phyloP scores from a whole-genome alignment of 257 asterid species.

The Nemophila menziesii region DNA sequence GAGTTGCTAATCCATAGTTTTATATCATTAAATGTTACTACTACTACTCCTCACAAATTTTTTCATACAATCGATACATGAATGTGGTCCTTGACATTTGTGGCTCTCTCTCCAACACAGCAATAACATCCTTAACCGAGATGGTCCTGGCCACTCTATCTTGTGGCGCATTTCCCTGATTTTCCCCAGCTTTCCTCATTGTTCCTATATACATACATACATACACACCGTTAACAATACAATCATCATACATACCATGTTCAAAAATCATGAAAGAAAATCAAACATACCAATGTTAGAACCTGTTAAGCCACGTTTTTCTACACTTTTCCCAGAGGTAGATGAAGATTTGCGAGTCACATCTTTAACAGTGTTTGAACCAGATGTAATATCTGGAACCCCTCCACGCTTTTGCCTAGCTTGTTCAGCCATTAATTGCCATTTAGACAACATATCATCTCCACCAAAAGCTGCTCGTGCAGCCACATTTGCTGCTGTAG shows the following conservation, averaged over 20 bases:
- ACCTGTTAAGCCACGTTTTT: slow-evolving; percentile 41
- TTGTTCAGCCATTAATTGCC: slow-evolving; percentile 85
- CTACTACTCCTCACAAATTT: too few relatives aligned
- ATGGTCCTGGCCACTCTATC: slow-evolving; percentile 43
- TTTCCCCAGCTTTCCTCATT: slow-evolving; percentile 46
- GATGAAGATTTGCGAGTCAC: slow-evolving; percentile 28
- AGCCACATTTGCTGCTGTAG: slow-evolving; percentile 97
- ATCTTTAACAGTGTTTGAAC: slow-evolving; percentile 49
- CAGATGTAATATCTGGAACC: slow-evolving; percentile 45
- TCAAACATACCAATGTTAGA: slow-evolving; percentile 44
- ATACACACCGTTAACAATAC: too few relatives aligned
- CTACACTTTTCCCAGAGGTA: slow-evolving; percentile 33
- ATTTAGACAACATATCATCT: slow-evolving; percentile 77
- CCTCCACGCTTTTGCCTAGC: slow-evolving; percentile 84
- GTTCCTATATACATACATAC: slow-evolving; percentile 37
- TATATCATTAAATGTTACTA: too few relatives aligned
- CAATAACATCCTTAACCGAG: slow-evolving; percentile 68
- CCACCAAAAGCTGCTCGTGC: slow-evolving; percentile 97
- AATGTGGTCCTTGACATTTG: slow-evolving; percentile 72
- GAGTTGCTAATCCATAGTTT: too few relatives aligned
- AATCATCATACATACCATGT: too few relatives aligned
- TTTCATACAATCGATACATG: slow-evolving; percentile 53
- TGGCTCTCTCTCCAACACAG: slow-evolving; percentile 84
- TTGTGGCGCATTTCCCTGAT: slow-evolving; percentile 36
- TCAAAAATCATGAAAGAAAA: slow-evolving; percentile 1